These are phyloP conservation scores for Pichia sp. DNA, from an alignment of 1,139 yeast genomes.

Conservation along the genomic window DNA sequence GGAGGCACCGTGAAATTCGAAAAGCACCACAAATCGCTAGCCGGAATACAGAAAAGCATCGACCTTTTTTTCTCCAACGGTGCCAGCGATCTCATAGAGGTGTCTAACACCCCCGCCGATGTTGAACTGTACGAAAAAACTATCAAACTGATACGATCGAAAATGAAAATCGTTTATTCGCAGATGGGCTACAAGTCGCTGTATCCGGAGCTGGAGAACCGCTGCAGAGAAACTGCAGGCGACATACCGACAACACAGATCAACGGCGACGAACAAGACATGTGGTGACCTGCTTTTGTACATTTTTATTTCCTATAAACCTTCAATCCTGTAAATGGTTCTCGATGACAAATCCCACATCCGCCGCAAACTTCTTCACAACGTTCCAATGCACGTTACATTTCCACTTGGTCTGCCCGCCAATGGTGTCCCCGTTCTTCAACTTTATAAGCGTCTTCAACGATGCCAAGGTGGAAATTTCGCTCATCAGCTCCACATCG, in stretches of 20 bases:
- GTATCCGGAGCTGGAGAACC: slow-evolving; percentile 23
- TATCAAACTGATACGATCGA: slow-evolving; percentile 25
- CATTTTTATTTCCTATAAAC: not conserved
- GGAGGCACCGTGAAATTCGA: not conserved
- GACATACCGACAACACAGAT: slow-evolving; percentile 24
- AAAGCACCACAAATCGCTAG: slow-evolving; percentile 8
- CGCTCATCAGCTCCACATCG: slow-evolving; percentile 48
- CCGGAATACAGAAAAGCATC: slow-evolving; percentile 12
- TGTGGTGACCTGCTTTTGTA: slow-evolving; percentile 24
- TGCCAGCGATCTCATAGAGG: slow-evolving; percentile 15
- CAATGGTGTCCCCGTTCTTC: slow-evolving; percentile 44
- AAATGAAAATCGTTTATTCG: slow-evolving; percentile 25
- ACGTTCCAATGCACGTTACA: slow-evolving; percentile 48
- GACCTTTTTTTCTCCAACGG: slow-evolving; percentile 19
- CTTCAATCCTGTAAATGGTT: slow-evolving; percentile 37
- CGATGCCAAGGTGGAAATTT: slow-evolving; percentile 48
- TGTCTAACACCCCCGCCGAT: slow-evolving; percentile 26
- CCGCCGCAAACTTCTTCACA: slow-evolving; percentile 42
- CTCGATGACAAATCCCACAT: slow-evolving; percentile 44
- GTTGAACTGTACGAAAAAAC: slow-evolving; percentile 26
- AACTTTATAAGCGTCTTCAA: slow-evolving; percentile 42
- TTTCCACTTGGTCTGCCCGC: slow-evolving; percentile 52
- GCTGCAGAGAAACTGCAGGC: slow-evolving; percentile 24
- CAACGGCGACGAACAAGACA: slow-evolving; percentile 24
- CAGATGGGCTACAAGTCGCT: slow-evolving; percentile 23